Conservation (phyloP, 345 rosid species). For the Moricandia arvensis region DNA sequence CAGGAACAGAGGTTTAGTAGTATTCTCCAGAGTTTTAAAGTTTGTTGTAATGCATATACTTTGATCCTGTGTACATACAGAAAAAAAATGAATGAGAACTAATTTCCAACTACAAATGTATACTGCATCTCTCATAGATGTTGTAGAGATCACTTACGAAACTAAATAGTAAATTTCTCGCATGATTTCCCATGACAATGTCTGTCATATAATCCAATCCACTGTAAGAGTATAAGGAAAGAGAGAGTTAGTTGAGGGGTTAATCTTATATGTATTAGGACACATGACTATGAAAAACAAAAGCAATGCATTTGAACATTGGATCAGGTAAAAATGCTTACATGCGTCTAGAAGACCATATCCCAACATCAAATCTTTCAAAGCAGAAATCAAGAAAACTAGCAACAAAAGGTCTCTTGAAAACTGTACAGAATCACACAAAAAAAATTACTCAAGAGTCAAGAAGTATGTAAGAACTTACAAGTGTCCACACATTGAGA, state of each 20-base stretch:
- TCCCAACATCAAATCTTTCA: constrained; percentile 70
- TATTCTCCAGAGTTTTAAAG: constrained; percentile 52
- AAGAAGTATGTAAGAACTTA: constrained; percentile 17
- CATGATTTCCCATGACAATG: constrained; percentile 18
- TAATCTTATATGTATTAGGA: background rate
- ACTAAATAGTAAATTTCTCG: constrained; percentile 22
- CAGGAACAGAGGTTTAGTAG: constrained; percentile 63
- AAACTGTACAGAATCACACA: constrained; percentile 48
- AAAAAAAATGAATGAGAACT: background rate
- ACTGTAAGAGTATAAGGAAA: constrained; percentile 10
- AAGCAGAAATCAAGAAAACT: constrained; percentile 77
- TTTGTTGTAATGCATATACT: constrained; percentile 55
- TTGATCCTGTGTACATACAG: constrained; percentile 47
- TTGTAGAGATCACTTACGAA: constrained; percentile 29
- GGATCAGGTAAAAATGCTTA: constrained; percentile 35
- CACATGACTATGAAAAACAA: background rate
- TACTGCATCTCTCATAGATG: background rate
- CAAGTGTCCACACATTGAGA: background rate
- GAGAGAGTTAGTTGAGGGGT: background rate
- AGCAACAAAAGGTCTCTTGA: constrained; percentile 64
- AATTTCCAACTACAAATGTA: background rate
- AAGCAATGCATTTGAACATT: constrained; percentile 2
- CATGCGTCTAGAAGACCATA: constrained; percentile 87
- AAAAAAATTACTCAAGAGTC: background rate
- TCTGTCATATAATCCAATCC: constrained; percentile 31